Base-by-base conservation (phyloP, 495 filamentous ascomycete genomes). In the Trichoderma virens region DNA sequence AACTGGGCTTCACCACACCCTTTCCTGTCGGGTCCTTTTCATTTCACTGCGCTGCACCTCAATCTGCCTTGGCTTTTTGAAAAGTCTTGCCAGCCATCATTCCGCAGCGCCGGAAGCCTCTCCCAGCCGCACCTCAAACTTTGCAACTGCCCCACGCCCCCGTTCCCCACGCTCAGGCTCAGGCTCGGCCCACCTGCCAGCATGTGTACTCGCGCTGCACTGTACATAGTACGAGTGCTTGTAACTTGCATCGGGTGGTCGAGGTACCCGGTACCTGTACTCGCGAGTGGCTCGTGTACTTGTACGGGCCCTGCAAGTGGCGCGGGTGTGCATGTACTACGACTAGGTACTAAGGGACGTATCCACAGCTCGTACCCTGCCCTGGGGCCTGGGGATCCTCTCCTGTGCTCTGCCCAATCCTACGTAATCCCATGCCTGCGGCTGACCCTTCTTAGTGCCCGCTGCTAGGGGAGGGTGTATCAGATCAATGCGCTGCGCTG, bases 361-460 rank as follows among this genome's bases (percentile, higher is more conserved):
- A 35, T 11, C 34, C 11, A 35, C 34, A 6, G 34, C 34, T 35
- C 34, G 41, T 13, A 45, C 13, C 41, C 41, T 4, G 11, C 8
- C n/a, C 18, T 14, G 41, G 1, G 5, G 41, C n/a, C 41, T 45
- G 41, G 41, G 41, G 41, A 20, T 16, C 13, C 41, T 20, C 16
- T 45, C 18, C 41, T 45, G 41, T 20, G 41, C 41, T 20, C n/a
- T n/a, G 35, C 35, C 35, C 35, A 38, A 38, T 38, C 35, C 35
- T n/a, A n/a, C n/a, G n/a, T 13, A 13, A 13, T 38, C 16, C 41
- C 41, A 18, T 45, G n/a, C 41, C 41, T 18, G 41, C 41, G 41
- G 41, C 41, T 45, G 41, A 45, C 41, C n/a, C n/a, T n/a, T n/a
- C n/a, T 45, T 45, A 45, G 41, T 45, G 41, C 41, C 41, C 41